Percentiles rank a stretch among this genome's conserved stretches.
Conservation (phyloP, 2,329 filamentous ascomycete species). For the Clonostachys byssicola region DNA sequence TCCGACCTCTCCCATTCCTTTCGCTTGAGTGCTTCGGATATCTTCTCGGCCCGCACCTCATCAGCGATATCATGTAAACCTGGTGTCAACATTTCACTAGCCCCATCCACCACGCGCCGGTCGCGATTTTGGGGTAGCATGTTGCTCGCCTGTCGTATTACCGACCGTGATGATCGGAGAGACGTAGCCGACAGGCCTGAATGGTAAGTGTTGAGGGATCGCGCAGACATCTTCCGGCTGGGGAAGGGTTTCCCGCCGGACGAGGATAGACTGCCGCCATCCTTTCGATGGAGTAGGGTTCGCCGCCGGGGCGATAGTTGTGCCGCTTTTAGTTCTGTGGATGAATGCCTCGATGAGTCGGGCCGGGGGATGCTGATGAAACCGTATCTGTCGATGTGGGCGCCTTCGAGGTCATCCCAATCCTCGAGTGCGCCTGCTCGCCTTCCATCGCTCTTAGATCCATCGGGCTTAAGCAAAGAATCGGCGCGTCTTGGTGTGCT, state of each 20-base stretch:
- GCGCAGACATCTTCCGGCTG: slow-evolving; percentile 50
- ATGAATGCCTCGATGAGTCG: slow-evolving; percentile 30
- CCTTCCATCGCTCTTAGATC: slow-evolving; percentile 34
- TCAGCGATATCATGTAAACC: slow-evolving; percentile 52
- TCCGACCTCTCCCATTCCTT: slow-evolving; percentile 61
- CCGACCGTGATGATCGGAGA: slow-evolving; percentile 47
- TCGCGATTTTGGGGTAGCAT: slow-evolving; percentile 57
- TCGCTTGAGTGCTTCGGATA: slow-evolving; percentile 51
- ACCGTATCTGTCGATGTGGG: slow-evolving; percentile 63
- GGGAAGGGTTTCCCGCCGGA: slow-evolving; percentile 36
- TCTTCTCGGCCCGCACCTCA: slow-evolving; percentile 46
- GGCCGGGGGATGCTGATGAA: slow-evolving; percentile 52
- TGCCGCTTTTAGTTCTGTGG: slow-evolving; percentile 33
- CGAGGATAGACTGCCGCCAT: slow-evolving; percentile 29
- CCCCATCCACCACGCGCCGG: slow-evolving; percentile 58
- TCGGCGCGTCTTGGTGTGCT: slow-evolving; percentile 34
- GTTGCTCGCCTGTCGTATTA: slow-evolving; percentile 54
- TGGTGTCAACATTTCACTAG: slow-evolving; percentile 62
- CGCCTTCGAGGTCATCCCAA: slow-evolving; percentile 60
- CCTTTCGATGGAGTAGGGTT: slow-evolving; percentile 35
- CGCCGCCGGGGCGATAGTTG: slow-evolving; percentile 39
- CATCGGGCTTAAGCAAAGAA: slow-evolving; percentile 23
- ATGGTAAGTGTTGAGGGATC: slow-evolving; percentile 54
- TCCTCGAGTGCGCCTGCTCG: slow-evolving; percentile 57
- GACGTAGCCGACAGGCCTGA: slow-evolving; percentile 48